A percentile compares a stretch with the other conserved stretches of the same genome.
phyloP scores from a whole-genome alignment of 2,329 filamentous ascomycete species.

The Aspergillus pseudonomiae region DNA sequence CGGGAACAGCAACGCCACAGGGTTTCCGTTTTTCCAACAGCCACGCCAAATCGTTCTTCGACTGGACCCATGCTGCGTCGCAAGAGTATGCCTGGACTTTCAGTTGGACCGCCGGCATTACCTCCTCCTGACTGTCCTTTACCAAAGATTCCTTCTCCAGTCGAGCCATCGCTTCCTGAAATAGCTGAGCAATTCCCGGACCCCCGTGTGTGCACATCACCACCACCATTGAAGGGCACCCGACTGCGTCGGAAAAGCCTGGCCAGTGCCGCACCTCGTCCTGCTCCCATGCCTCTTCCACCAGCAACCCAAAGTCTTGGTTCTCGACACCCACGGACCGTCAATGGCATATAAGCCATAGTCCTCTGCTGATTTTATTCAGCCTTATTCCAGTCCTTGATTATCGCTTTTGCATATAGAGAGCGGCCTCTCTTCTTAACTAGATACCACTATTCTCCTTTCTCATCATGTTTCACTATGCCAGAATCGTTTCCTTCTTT shows the following conservation, averaged over 20 bases:
- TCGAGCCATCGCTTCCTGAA: conserved; percentile 12
- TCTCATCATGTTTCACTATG: conserved; percentile 8
- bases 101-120: conserved; percentile 32
- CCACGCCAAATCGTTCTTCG: conserved; percentile 8
- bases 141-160: conserved; percentile 34
- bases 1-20: conserved; percentile 18
- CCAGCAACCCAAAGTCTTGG: conserved; percentile 6
- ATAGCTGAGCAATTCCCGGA: conserved; percentile 3
- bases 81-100: conserved; percentile 38
- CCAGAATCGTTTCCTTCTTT: conserved; percentile 4
- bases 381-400: not conserved
- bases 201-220: conserved; percentile 10
- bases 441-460: not conserved
- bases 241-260: conserved; percentile 15
- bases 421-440: not conserved
- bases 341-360: not conserved
- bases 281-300: conserved; percentile 7
- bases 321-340: conserved; percentile 3
- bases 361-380: not conserved
- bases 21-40: conserved; percentile 16
- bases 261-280: not conserved
- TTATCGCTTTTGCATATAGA: not conserved
- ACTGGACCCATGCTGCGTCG: conserved; percentile 28
- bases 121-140: conserved; percentile 39
- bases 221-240: conserved; percentile 11